Evolutionary conservation across 2,329 filamentous ascomycete genomes (phyloP).

Genomic region (Colletotrichum somersetense): DNA sequence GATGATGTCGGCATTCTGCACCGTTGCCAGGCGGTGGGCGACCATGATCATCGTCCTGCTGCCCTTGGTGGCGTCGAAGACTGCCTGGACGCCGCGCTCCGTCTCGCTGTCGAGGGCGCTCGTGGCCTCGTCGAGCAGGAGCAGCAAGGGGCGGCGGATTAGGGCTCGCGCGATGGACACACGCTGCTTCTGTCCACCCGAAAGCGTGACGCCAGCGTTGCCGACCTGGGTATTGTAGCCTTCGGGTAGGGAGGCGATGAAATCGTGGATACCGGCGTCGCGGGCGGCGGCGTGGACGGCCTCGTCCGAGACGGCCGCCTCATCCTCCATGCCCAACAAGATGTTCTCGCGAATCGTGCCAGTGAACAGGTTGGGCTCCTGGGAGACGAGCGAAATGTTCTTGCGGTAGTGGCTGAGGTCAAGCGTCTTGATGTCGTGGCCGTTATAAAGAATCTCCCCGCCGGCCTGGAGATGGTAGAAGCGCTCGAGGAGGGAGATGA

Average conservation of each 20-base stretch:
- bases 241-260: slow-evolving; percentile 74
- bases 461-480: slow-evolving; percentile 44
- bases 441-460: slow-evolving; percentile 49
- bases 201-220: slow-evolving; percentile 49
- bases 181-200: slow-evolving; percentile 69
- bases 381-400: slow-evolving; percentile 56
- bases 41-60: slow-evolving; percentile 50
- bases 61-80: slow-evolving; percentile 36
- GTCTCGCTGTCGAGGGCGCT: slow-evolving; percentile 39
- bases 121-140: slow-evolving; percentile 37
- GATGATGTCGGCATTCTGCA: slow-evolving; percentile 58
- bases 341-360: slow-evolving; percentile 52
- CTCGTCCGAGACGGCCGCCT: slow-evolving; percentile 31
- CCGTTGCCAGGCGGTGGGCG: slow-evolving; percentile 57
- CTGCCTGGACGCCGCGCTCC: slow-evolving; percentile 37
- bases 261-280: slow-evolving; percentile 75
- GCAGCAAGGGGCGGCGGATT: slow-evolving; percentile 31
- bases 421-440: slow-evolving; percentile 48
- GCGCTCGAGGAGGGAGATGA: slow-evolving; percentile 48
- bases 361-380: slow-evolving; percentile 58
- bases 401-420: slow-evolving; percentile 48
- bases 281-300: slow-evolving; percentile 44
- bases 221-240: slow-evolving; percentile 63
- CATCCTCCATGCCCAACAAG: slow-evolving; percentile 42
- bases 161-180: slow-evolving; percentile 57